A percentile compares a stretch with the other conserved stretches of the same genome.
These are phyloP conservation scores for Phytophthora hibernalis DNA, from an alignment of 352 stramenopile genomes.

Conservation along the genomic window DNA sequence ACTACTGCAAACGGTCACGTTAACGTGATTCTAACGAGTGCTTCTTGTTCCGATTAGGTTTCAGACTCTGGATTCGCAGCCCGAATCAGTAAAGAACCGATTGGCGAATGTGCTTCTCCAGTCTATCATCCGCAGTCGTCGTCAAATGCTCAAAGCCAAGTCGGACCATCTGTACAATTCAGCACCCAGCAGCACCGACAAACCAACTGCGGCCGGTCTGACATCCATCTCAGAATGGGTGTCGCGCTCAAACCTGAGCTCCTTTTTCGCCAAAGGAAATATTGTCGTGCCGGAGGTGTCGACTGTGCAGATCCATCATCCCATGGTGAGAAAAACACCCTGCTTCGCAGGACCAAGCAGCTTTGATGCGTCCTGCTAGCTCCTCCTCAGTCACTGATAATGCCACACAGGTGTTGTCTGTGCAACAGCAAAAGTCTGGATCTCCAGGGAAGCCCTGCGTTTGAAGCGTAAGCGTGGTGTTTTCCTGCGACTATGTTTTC, in stretches of 20 bases:
- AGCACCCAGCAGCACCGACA: constrained; percentile 12
- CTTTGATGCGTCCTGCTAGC: constrained; percentile 12
- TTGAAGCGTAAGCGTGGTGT: constrained; percentile 46
- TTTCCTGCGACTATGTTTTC: constrained; percentile 9
- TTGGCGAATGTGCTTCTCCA: constrained; percentile 61
- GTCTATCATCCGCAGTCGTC: constrained; percentile 74
- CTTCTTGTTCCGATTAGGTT: constrained; percentile 39
- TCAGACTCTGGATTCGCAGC: constrained; percentile 38
- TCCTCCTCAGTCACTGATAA: constrained; percentile 20
- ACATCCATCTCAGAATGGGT: constrained; percentile 52
- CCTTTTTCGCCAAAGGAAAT: constrained; percentile 32
- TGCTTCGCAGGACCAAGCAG: constrained; percentile 16
- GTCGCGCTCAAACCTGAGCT: constrained; percentile 41
- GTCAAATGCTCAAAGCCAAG: constrained; percentile 82
- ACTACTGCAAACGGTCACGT: background rate
- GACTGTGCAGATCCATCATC: constrained; percentile 52
- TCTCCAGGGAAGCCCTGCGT: constrained; percentile 12
- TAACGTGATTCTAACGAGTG: constrained; percentile 19
- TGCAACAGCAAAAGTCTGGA: constrained; percentile 27
- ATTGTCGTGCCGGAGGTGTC: constrained; percentile 5
- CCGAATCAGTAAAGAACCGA: constrained; percentile 35
- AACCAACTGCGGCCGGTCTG: constrained; percentile 14
- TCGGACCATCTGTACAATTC: constrained; percentile 25
- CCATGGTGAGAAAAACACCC: constrained; percentile 67
- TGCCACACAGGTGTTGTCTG: constrained; percentile 31